Percentiles rank a stretch among this genome's conserved stretches.
Conservation (phyloP, 306 rosid species). For the Begonia fuchsioides region DNA sequence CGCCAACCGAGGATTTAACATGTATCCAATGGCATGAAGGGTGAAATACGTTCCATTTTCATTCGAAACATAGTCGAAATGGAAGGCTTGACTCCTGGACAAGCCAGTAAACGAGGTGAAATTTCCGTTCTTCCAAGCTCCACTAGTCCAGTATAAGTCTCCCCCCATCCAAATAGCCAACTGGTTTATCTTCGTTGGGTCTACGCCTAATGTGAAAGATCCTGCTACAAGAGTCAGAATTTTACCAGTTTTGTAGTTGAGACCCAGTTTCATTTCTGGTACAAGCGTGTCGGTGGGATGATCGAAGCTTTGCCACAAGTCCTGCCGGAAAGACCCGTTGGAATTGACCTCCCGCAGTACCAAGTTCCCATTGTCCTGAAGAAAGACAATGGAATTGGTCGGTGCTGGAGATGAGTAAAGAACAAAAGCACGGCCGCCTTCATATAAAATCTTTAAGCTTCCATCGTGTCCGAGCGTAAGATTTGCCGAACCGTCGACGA, state of each 20-base stretch:
- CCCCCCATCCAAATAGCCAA: conserved; percentile 8
- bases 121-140: conserved; percentile 5
- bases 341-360: conserved; percentile 6
- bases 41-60: conserved; percentile 9
- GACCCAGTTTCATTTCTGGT: conserved; percentile 15
- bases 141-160: conserved; percentile 8
- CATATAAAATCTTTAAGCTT: too few relatives aligned
- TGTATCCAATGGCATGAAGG: background rate
- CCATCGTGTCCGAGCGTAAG: too few relatives aligned
- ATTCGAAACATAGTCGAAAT: conserved; percentile 9
- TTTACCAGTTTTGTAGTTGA: conserved; percentile 6
- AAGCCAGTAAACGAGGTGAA: conserved; percentile 1
- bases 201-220: conserved; percentile 9
- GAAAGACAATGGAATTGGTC: conserved; percentile 5
- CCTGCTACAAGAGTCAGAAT: conserved; percentile 11
- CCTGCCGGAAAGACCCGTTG: conserved; percentile 2
- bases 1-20: too few relatives aligned
- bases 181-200: conserved; percentile 3
- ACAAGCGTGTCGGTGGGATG: conserved; percentile 15
- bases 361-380: conserved; percentile 8
- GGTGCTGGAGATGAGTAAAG: conserved; percentile 1
- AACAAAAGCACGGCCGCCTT: background rate
- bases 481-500: too few relatives aligned
- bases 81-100: background rate
- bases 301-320: conserved; percentile 19